phyloP scores from a whole-genome alignment of 768 basidiomycete species.

The Guyanaporus albipodus region DNA sequence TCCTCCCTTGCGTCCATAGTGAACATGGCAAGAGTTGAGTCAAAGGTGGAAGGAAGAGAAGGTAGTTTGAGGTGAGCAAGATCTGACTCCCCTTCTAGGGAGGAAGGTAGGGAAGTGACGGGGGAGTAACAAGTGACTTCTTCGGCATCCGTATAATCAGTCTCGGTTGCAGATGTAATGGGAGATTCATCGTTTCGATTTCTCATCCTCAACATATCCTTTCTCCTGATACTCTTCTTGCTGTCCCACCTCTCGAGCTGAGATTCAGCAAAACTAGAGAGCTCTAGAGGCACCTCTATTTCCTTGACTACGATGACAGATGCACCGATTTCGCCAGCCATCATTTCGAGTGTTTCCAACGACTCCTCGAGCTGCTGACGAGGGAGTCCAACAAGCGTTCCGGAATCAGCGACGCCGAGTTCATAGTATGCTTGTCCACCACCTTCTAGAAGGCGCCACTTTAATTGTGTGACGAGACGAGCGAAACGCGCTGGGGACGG shows the following conservation, averaged over 20 bases:
- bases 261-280: constrained; percentile 36
- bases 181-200: constrained; percentile 33
- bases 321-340: constrained; percentile 93
- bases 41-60: constrained; percentile 23
- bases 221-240: constrained; percentile 36
- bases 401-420: constrained; percentile 81
- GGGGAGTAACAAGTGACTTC: constrained; percentile 19
- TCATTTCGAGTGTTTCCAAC: constrained; percentile 83
- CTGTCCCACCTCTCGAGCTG: constrained; percentile 34
- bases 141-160: constrained; percentile 39
- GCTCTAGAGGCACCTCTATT: constrained; percentile 65
- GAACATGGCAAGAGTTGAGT: constrained; percentile 35
- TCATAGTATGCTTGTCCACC: constrained; percentile 84
- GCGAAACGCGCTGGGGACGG: constrained; percentile 74
- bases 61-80: neutral
- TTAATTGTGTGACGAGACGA: constrained; percentile 89
- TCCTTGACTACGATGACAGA: constrained; percentile 90
- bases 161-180: constrained; percentile 36
- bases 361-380: constrained; percentile 73
- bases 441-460: constrained; percentile 89
- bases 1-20: constrained; percentile 47
- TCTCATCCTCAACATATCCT: constrained; percentile 23
- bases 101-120: constrained; percentile 6
- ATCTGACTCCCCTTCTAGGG: neutral
- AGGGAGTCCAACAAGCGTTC: constrained; percentile 77